Evolutionary conservation across 2,329 filamentous ascomycete species (phyloP).

Genomic region (Neonectria sp.): DNA sequence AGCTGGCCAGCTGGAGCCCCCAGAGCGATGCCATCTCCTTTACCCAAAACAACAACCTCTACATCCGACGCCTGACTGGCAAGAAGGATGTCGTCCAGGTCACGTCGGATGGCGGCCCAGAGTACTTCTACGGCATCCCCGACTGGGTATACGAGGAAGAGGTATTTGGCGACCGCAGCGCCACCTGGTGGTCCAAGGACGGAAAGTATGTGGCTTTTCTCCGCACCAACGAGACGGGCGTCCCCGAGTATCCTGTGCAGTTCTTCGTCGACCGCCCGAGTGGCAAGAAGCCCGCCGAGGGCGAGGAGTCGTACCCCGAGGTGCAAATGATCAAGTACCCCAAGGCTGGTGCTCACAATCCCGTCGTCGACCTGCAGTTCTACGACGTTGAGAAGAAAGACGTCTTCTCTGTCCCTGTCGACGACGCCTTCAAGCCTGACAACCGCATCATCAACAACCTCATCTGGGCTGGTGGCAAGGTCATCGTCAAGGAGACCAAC

Average conservation of each 20-base stretch:
- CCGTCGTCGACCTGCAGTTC: constrained; percentile 88
- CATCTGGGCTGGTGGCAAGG: constrained; percentile 88
- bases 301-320: constrained; percentile 92
- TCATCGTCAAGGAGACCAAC: constrained; percentile 93
- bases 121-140: constrained; percentile 95
- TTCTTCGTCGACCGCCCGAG: constrained; percentile 93
- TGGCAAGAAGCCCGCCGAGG: constrained; percentile 74
- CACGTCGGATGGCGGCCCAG: constrained; percentile 87
- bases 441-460: constrained; percentile 94
- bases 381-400: constrained; percentile 86
- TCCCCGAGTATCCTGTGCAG: constrained; percentile 92
- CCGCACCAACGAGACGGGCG: constrained; percentile 91
- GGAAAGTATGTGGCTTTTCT: constrained; percentile 93
- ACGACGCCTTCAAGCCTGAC: constrained; percentile 83
- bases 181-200: constrained; percentile 95
- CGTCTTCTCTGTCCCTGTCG: constrained; percentile 83
- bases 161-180: constrained; percentile 79
- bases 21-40: constrained; percentile 90
- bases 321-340: constrained; percentile 96
- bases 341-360: constrained; percentile 94
- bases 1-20: constrained; percentile 92
- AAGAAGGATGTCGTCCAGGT: constrained; percentile 77
- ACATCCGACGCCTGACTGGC: constrained; percentile 73
- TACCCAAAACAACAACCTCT: constrained; percentile 92
- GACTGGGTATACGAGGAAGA: constrained; percentile 94